Base-by-base conservation (phyloP, 441 rosid genomes). In the Mallotus japonicus region DNA sequence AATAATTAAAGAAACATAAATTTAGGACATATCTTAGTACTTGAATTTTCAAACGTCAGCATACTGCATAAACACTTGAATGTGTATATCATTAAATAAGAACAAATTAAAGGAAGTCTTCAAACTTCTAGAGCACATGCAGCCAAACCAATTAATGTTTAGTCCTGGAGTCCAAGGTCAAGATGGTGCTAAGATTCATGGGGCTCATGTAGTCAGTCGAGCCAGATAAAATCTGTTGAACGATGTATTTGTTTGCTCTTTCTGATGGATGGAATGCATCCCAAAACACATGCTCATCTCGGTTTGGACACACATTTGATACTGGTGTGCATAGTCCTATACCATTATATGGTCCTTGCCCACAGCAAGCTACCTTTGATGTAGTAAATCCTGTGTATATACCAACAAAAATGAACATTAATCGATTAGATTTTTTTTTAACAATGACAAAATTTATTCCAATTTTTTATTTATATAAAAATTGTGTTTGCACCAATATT, bases 241-340 rank as follows among this genome's bases (percentile, higher is more conserved):
- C 96, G 6, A 90, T 83, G 47, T 87, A 64, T 73, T 80, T 77
- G 75, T 87, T 88, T 8, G 93, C 93, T 66, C 76, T 90, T 74
- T 90, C 92, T 1, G 93, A 81, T 20, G 96, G 96, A 50, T 90
- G 96, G 75, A 87, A 90, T 56, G 93, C 74, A 83, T 90, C 96
- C 96, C 93, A 90, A 67, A 90, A 90, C 2, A 85, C 93, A 59
- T 78, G 83, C 4, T 83, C 1, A 15, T 86, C 85, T 70, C 92
- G 74, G 75, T 88, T 83, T 2, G 89, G 88, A 74, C 95, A 90
- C 77, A 90, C 51, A 65, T 84, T 87, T 13, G 92, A 90, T n/a
- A 76, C 73, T 2, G 73, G 22, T 13, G 95, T 87, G 82, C 93
- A 90, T 14, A 88, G 75, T 58, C 95, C 95, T 20, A 90, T 74